Conservation (phyloP, 202 grass and related monocot species). For the Musa balbisiana region DNA sequence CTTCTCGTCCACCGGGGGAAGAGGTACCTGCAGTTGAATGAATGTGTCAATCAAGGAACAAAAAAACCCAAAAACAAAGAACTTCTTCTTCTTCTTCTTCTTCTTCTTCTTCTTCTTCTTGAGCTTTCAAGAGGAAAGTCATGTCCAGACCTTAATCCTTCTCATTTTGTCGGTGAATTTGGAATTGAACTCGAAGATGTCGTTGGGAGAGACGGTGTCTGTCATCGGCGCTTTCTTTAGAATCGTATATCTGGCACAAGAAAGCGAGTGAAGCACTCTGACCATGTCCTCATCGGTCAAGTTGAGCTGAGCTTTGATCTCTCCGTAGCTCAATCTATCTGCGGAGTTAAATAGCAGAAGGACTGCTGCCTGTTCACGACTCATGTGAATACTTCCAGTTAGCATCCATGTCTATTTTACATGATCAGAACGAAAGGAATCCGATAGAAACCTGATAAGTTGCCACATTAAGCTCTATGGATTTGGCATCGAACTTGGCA, state of each 20-base stretch:
- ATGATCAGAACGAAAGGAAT: too few relatives aligned
- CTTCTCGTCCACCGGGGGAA: constrained; percentile 91
- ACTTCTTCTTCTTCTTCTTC: too few relatives aligned
- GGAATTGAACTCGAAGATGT: constrained; percentile 74
- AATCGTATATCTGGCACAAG: constrained; percentile 95
- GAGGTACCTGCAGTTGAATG: constrained; percentile 44
- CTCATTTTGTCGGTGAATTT: constrained; percentile 89
- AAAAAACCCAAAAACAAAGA: too few relatives aligned
- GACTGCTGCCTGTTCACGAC: constrained; percentile 51
- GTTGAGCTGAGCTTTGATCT: constrained; percentile 77
- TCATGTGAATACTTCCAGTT: neutral
- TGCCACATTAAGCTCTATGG: constrained; percentile 72
- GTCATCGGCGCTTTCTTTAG: constrained; percentile 72
- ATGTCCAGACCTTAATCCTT: constrained; percentile 64
- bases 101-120: too few relatives aligned
- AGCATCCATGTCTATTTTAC: too few relatives aligned
- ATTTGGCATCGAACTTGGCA: constrained; percentile 66
- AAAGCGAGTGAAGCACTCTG: constrained; percentile 87
- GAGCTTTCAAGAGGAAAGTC: neutral
- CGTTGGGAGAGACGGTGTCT: constrained; percentile 53
- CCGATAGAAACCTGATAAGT: constrained; percentile 66
- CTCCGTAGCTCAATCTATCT: constrained; percentile 68
- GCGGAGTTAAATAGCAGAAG: constrained; percentile 66
- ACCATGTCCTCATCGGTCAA: constrained; percentile 81
- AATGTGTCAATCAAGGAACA: too few relatives aligned